These are phyloP conservation scores for Simmondsia chinensis DNA, from an alignment of 148 eudicot genomes.

Conservation along the genomic window DNA sequence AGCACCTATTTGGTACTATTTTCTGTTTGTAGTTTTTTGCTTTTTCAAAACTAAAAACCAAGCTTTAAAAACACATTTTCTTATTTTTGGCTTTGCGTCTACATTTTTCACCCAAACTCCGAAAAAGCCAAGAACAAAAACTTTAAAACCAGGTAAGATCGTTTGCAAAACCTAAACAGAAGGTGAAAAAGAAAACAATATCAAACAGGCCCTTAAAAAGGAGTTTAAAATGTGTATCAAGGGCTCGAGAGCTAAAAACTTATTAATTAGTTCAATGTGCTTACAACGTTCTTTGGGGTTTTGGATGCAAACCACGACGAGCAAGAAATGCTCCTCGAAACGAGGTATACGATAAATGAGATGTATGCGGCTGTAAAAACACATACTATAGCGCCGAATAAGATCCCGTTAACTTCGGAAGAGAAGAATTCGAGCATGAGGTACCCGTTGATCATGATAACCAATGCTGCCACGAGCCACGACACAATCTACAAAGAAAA, in stretches of 20 bases:
- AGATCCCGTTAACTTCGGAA: constrained; percentile 23
- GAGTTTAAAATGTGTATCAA: too few relatives aligned
- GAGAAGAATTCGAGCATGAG: constrained; percentile 33
- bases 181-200: too few relatives aligned
- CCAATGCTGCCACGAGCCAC: constrained; percentile 40
- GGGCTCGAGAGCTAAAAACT: neutral
- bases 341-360: constrained; percentile 30
- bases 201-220: too few relatives aligned
- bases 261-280: constrained; percentile 10
- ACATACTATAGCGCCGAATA: constrained; percentile 20
- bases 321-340: constrained; percentile 22
- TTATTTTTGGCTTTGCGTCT: too few relatives aligned
- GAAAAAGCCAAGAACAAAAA: too few relatives aligned
- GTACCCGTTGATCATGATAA: constrained; percentile 38
- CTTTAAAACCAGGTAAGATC: too few relatives aligned
- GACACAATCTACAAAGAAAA: constrained; percentile 21
- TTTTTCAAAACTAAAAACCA: too few relatives aligned
- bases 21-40: too few relatives aligned
- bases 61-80: too few relatives aligned
- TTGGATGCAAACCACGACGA: constrained; percentile 19
- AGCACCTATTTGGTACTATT: too few relatives aligned
- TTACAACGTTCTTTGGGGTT: constrained; percentile 6
- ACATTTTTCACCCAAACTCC: too few relatives aligned
- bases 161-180: too few relatives aligned
- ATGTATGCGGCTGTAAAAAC: constrained; percentile 22